A percentile compares a stretch with the other conserved stretches of the same genome.
These are phyloP conservation scores for Chalciporus sp. DNA, from an alignment of 1,284 basidiomycete species.

Conservation along the genomic window DNA sequence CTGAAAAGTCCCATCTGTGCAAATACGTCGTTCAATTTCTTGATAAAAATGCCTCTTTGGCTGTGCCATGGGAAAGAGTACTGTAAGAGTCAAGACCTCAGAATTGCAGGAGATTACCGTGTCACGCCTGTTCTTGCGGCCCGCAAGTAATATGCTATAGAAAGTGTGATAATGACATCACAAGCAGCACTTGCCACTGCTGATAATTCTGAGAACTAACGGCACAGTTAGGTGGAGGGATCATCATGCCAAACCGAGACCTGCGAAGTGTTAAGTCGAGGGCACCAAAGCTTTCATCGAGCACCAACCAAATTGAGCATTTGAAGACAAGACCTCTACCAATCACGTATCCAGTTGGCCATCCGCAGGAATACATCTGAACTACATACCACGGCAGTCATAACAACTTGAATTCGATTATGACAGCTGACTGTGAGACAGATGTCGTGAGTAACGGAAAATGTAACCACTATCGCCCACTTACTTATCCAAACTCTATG, in stretches of 20 bases:
- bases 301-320: slow-evolving; percentile 18
- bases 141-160: slow-evolving; percentile 25
- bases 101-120: slow-evolving; percentile 9
- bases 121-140: slow-evolving; percentile 11
- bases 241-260: neutral
- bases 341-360: neutral
- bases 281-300: neutral
- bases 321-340: slow-evolving; percentile 11
- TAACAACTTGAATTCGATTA: slow-evolving; percentile 18
- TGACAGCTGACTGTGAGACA: slow-evolving; percentile 21
- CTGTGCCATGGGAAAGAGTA: neutral
- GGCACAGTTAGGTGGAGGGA: neutral
- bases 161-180: slow-evolving; percentile 23
- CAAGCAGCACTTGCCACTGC: slow-evolving; percentile 20
- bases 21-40: slow-evolving; percentile 19
- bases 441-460: neutral
- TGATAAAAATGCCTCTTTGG: slow-evolving; percentile 14
- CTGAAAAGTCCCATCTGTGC: slow-evolving; percentile 30
- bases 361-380: neutral
- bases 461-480: neutral
- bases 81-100: neutral
- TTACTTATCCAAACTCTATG: slow-evolving; percentile 34
- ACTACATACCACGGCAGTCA: slow-evolving; percentile 19
- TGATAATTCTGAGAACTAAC: slow-evolving; percentile 8
- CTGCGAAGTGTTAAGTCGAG: slow-evolving; percentile 10